Evolutionary conservation across 164 flowering plant genomes (phyloP).

Genomic region (Piper longum): DNA sequence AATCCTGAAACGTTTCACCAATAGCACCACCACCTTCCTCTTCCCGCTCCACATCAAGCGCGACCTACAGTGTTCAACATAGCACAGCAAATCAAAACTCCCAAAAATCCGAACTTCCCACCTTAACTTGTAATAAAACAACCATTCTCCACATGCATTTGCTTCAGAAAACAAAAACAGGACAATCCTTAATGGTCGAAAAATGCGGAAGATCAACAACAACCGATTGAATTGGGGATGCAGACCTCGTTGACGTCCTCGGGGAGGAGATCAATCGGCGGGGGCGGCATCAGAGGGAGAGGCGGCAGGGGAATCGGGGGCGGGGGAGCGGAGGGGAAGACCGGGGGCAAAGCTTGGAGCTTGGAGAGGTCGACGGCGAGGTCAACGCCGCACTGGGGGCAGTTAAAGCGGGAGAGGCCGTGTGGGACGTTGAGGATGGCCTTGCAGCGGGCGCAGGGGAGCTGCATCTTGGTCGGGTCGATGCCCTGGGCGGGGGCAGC

Average conservation of each 20-base stretch:
- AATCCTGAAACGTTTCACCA: conserved; percentile 95
- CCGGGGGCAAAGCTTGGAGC: conserved; percentile 9
- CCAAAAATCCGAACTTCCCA: not conserved
- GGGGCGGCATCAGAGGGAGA: conserved; percentile 8
- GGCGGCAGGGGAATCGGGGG: conserved; percentile 11
- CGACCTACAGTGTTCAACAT: conserved; percentile 35
- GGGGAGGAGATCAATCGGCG: conserved; percentile 6
- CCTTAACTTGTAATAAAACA: no score
- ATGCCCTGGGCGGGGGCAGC: conserved; percentile 52
- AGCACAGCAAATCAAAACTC: not conserved
- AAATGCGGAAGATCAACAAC: not conserved
- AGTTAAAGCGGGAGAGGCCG: conserved; percentile 62
- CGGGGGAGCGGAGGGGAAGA: not conserved
- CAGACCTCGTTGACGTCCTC: conserved; percentile 82
- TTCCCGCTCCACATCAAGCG: conserved; percentile 86
- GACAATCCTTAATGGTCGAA: no score
- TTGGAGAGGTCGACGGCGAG: conserved; percentile 60
- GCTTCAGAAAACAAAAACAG: no score
- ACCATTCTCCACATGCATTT: no score
- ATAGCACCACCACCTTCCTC: conserved; percentile 86
- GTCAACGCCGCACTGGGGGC: conserved; percentile 74
- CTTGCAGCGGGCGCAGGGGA: conserved; percentile 81
- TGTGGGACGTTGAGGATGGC: conserved; percentile 92
- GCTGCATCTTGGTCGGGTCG: conserved; percentile 94
- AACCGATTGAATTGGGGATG: not conserved